Evolutionary conservation across 2,329 filamentous ascomycete species (phyloP), one percentile per base, ranked within the genome.

Genomic region (Diaporthe ilicicola): DNA sequence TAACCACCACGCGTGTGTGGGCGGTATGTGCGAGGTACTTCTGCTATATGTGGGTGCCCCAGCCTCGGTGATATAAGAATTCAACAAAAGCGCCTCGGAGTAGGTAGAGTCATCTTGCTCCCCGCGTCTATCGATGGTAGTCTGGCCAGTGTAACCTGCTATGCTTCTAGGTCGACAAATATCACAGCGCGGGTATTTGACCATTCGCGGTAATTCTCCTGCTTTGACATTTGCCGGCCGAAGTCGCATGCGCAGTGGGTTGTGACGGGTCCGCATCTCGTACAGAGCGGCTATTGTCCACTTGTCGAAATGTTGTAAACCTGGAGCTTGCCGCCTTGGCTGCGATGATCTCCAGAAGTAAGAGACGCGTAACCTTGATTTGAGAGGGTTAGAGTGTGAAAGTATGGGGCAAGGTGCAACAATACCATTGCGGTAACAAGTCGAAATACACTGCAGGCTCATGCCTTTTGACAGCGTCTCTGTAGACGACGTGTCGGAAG

Each of bases 161-260:
- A 44, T 53, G 17, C 46, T 59, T 44, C 17, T 22, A 29, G 22
- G 34, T 22, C 53, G 46, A 59, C 44, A 59, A 19, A 59, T 68
- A 68, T 50, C 32, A 59, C 44, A 59, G 66, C 66, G 66, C 66
- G 66, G 66, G 66, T 68, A 68, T 68, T 59, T 68, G 66, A 56
- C 66, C 66, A 68, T 68, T 68, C 66, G 66, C 66, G 66, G 66
- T 68, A 68, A 68, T 39, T 48, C 50, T 68, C 53, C 32, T 68
- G 66, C 66, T 68, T 59, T 66, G 48, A 56, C 39, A 59, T 68
- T 68, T 68, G 66, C 66, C 66, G 66, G 64, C 64, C 64, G 48
- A 68, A 54, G 66, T 68, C 66, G 55, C 66, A 68, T 59, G 66
- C 66, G 66, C 54, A 46, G 66, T 68, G 27, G 53, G 44, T 50